Base-by-base conservation (phyloP, 2,329 filamentous ascomycete genomes). In the Aspergillus texensis region DNA sequence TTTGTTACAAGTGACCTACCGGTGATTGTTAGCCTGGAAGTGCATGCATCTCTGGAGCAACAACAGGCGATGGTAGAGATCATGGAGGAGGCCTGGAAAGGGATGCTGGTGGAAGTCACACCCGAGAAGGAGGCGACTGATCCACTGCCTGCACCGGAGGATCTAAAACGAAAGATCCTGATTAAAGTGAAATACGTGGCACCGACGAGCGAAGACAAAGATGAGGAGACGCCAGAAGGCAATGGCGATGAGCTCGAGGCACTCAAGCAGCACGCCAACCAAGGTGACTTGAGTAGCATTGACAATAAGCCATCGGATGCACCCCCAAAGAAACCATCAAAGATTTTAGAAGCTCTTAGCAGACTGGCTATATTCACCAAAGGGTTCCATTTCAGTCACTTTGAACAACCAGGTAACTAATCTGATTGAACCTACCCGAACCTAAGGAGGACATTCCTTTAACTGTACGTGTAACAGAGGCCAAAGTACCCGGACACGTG, bases 11-110 rank as follows among this genome's bases (percentile, higher is more conserved):
- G 87, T 64, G 86, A 91, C 58, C 82, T 97, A 24, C 95, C 95
- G 0, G 82, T 99, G 45, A 96, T 98, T 63, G 88, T 98, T 68
- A 97, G 93, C 75, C 84, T 98, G 6, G 95, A 99, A 78, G 92
- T 98, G 0, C 94, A 98, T 76, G 90, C 93, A 16, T 87, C 90
- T 65, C 81, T 85, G 1, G 88, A 91, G 59, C 94, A 98, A 77
- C 95, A 99, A 77, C 88, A 93, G 67, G 85, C 91, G 57, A 97
- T 98, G 92, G 94, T 97, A 12, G 86, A 91, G 61, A 96, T 98
- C 67, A 97, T 99, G 91, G 89, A 89, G 68, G 88, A 97, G 69
- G 90, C 92, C 67, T 99, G 94, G 93, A 86, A 85, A 46, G 89
- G 86, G 0, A 80, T 91, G 71, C 83, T 98, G 6, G 83, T 97